Base-by-base conservation (phyloP, 139 green algal genomes). In the Picochlorum sp. region DNA sequence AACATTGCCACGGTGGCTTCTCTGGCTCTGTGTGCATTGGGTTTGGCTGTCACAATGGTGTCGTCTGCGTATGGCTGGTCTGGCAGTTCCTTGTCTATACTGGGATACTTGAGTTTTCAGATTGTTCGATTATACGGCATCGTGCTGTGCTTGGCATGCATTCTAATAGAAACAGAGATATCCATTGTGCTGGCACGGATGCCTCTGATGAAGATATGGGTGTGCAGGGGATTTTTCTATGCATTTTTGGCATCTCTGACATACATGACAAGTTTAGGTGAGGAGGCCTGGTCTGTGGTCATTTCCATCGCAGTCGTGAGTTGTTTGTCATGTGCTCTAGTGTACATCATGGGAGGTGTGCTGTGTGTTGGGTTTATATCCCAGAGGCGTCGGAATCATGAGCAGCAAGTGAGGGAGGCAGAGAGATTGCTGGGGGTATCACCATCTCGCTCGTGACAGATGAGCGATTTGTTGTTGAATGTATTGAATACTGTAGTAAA, bases 151-250 rank as follows among this genome's bases (percentile, higher is more conserved):
- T 26, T 61, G 7, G 24, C 65, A 0, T 14, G 65, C 15, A 41
- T 67, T 15, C 52, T 81, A 23, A 59, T 81, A 30, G 75, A 81
- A 57, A 64, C 72, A 1, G 75, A 81, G 62, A 74, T 59, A 49
- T 56, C 55, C 14, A 59, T 66, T 41, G 50, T 81, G 3, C 26
- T 78, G 26, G 23, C 57, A 16, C 26, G 67, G 18, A 57, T 66
- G 20, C 67, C 67, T 5, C 57, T 77, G 9, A 31, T 81, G 57
- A 74, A 81, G 4, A 16, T 68, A 9, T 81, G 75, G 75, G 9
- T 72, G 24, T 60, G 56, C 4, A 54, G 70, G 2, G 63, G 63
- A 28, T 15, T 76, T 14, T 10, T 24, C 14, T 62, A 77, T 55
- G 7, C 67, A 3, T 77, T 77, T 58, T 50, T 54, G 21, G 58